These are phyloP conservation scores for Orbilia quercus DNA, from an alignment of 2,329 filamentous ascomycete genomes.

Conservation along the genomic window DNA sequence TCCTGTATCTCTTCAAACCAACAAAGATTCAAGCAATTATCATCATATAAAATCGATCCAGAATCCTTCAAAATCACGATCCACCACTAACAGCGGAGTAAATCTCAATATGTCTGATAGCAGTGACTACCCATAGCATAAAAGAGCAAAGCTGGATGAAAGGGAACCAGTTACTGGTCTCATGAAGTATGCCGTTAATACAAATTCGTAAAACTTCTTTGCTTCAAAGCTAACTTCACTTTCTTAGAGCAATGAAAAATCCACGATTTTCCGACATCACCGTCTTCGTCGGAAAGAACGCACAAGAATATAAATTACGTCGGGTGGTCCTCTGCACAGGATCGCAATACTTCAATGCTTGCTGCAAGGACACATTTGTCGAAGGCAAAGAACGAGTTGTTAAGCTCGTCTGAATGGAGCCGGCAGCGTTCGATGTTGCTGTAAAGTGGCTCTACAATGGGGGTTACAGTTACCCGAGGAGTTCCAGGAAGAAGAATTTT, in stretches of 20 bases:
- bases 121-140: too few relatives aligned
- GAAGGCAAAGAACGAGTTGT: constrained; percentile 1
- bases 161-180: too few relatives aligned
- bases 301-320: constrained; percentile 12
- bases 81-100: too few relatives aligned
- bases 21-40: too few relatives aligned
- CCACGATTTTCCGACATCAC: constrained; percentile 12
- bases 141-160: too few relatives aligned
- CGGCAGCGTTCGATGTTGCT: constrained; percentile 36
- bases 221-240: neutral
- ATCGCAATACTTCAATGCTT: constrained; percentile 32
- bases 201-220: neutral
- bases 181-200: too few relatives aligned
- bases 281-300: neutral
- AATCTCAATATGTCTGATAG: too few relatives aligned
- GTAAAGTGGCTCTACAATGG: constrained; percentile 52
- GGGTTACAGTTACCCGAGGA: neutral
- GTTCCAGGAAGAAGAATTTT: neutral
- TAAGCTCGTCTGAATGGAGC: constrained; percentile 33
- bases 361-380: neutral
- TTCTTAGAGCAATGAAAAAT: neutral
- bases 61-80: too few relatives aligned
- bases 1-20: too few relatives aligned
- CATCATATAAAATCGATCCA: too few relatives aligned
- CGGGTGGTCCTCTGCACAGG: constrained; percentile 1